Base-by-base conservation (phyloP, 257 asterid species). In the Prunella vulgaris region DNA sequence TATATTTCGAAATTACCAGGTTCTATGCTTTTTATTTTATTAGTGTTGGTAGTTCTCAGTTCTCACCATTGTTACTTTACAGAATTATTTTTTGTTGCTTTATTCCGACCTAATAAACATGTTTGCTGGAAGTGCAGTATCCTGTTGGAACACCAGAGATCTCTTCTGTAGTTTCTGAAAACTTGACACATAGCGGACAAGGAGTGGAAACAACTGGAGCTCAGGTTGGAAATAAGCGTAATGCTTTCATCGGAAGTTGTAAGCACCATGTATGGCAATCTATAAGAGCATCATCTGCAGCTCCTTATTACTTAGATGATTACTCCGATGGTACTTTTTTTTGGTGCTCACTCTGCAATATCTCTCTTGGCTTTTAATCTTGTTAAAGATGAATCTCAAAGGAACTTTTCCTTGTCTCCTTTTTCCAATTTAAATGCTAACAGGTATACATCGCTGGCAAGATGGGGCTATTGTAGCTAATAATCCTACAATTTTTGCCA, bases 381-480 rank as follows among this genome's bases (percentile, higher is more conserved):
- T 58, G 21, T 57, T 68, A 69, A 67, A 42, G 60, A 32, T 68
- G 61, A 12, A 53, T 74, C 68, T 77, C 75, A 18, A 35, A 13
- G 66, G 64, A 77, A 66, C 61, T 62, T 71, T 76, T 66, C n/a
- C 46, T 61, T 46, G 30, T 65, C 57, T 76, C 71, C 63, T 60
- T 20, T 74, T 61, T 53, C 62, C 18, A 60, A 28, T 13, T 60
- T 68, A 33, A 65, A 71, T 63, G 79, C 67, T 24, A 15, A 25
- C 80, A 94, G 99, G 95, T 71, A 71, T 72, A 68, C 66, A 80
- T 79, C 97, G 97, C 76, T 94, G 96, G 96, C 99, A 91, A 86
- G 99, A 94, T 85, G 99, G 99, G 76, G 99, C 99, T 66, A 94
- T 94, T 79, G 97, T 94, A 46, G 99, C 99, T 40, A 94, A 94